Evolutionary conservation across 2,329 filamentous ascomycete species (phyloP).

Genomic region (Gyromitra esculenta): DNA sequence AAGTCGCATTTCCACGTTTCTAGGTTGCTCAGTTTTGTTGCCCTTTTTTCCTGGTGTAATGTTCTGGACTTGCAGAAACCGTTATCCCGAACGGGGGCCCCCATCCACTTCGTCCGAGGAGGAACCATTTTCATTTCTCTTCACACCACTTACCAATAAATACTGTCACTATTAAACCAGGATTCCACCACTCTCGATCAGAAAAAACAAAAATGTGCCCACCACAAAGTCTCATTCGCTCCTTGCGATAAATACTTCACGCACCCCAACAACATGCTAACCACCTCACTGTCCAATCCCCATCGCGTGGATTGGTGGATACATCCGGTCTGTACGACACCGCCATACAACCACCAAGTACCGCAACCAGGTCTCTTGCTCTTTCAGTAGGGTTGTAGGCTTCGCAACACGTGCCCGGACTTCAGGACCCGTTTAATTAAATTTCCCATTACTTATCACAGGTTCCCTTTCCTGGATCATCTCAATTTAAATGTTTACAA

Average conservation of each 20-base stretch:
- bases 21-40: no score
- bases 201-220: conserved; percentile 28
- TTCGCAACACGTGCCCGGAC: conserved; percentile 22
- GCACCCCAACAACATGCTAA: conserved; percentile 28
- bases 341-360: conserved; percentile 39
- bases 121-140: conserved; percentile 2
- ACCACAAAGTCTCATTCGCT: conserved; percentile 33
- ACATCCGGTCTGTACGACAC: conserved; percentile 39
- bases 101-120: conserved; percentile 1
- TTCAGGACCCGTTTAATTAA: conserved; percentile 36
- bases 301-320: conserved; percentile 23
- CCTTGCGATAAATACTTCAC: conserved; percentile 37
- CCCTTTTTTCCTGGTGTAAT: conserved; percentile 9
- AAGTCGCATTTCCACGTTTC: background rate
- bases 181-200: conserved; percentile 32
- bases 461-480: conserved; percentile 1
- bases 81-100: conserved; percentile 29
- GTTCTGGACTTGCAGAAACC: conserved; percentile 38
- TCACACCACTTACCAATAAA: conserved; percentile 36
- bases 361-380: conserved; percentile 13
- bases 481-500: conserved; percentile 15
- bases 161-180: conserved; percentile 32
- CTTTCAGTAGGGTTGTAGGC: background rate
- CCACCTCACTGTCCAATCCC: conserved; percentile 16
- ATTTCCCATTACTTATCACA: conserved; percentile 38